Evolutionary conservation across 1,284 basidiomycete species (phyloP), one percentile per base, ranked within the genome.

Genomic region (Malassezia dermatis): DNA sequence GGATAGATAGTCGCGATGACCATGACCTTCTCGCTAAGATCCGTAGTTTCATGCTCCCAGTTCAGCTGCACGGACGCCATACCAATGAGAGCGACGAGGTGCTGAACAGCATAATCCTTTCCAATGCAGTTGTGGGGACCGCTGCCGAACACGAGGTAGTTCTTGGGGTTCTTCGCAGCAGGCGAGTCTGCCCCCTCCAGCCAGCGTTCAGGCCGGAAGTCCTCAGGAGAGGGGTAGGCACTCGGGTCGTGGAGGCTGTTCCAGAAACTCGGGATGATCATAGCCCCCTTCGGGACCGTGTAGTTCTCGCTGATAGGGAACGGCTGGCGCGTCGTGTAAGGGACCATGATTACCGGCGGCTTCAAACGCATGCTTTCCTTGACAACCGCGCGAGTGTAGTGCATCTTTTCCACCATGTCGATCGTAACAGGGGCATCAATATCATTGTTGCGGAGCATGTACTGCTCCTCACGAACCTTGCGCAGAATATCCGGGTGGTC

Each of bases 191-290:
- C 77, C 51, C 85, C 82, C 67, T 89, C 86, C 48, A 98, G 79
- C 90, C 91, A 98, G 62, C 93, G 85, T 75, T 95, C 91, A 8
- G 93, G 93, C 27, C 79, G 66, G 76, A 96, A 85, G 58, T 78
- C 75, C 35, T 91, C 87, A 3, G 93, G 89, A 51, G 90, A 81
- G 31, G 89, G 87, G 79, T 87, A 98, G 52, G 90, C 83, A 42
- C 80, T 79, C 17, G 86, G 82, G 76, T 98, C 93, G 76, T 96
- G 91, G 43, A 95, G 79, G 10, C 90, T 89, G 65, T 77, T 77
- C 76, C 86, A 98, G 78, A 95, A 88, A n/a, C 88, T 88, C 2
- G 93, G 93, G 65, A 98, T 95, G 69, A 96, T 82, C 88, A 98
- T 95, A 72, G 85, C 85, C 64, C 83, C 84, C 54, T 82, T 83